phyloP scores from a whole-genome alignment of 2,329 filamentous ascomycete genomes.

The Pseudopyricularia javanii region DNA sequence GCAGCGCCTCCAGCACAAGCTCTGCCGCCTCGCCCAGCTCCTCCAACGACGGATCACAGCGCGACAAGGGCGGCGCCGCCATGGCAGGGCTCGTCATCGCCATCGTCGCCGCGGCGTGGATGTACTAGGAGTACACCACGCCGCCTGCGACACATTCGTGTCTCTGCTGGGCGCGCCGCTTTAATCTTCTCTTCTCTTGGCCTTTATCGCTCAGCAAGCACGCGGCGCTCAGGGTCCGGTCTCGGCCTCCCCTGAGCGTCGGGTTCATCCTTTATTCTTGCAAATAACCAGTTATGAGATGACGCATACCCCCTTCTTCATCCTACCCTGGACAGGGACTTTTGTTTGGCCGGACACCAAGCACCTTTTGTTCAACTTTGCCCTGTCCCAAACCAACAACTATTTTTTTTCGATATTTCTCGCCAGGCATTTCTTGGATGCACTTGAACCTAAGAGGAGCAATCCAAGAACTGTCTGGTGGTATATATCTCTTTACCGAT shows the following conservation, averaged over 20 bases:
- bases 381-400: background rate
- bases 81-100: conserved; percentile 42
- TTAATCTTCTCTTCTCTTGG: background rate
- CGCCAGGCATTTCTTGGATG: background rate
- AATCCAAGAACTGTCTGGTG: background rate
- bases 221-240: background rate
- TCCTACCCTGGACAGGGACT: background rate
- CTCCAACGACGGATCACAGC: conserved; percentile 29
- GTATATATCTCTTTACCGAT: background rate
- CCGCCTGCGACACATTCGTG: conserved; percentile 3
- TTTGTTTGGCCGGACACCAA: background rate
- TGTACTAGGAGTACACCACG: conserved; percentile 23
- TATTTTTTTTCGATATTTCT: background rate
- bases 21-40: conserved; percentile 12
- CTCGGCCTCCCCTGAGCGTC: background rate
- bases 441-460: background rate
- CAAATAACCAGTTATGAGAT: background rate
- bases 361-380: conserved; percentile 3
- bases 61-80: conserved; percentile 35
- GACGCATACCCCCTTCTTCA: background rate
- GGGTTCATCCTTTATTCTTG: background rate
- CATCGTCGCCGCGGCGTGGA: conserved; percentile 37
- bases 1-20: conserved; percentile 8
- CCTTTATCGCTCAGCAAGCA: background rate
- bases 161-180: background rate